Conservation (phyloP, 208 protist genomes). For the Trypanosoma scelopori region DNA sequence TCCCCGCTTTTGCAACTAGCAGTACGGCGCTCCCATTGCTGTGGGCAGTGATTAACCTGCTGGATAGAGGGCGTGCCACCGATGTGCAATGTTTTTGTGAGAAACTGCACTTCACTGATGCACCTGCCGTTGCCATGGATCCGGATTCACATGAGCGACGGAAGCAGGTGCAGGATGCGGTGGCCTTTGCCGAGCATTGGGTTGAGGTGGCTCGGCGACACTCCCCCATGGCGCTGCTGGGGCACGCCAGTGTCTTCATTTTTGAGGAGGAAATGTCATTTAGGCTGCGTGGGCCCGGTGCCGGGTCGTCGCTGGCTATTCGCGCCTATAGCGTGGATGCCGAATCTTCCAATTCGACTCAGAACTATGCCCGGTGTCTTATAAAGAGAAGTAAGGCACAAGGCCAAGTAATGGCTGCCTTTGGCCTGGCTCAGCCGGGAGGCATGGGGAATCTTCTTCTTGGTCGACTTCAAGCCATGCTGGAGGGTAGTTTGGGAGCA, state of each 20-base stretch:
- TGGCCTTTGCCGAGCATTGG: conserved; percentile 54
- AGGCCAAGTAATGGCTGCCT: conserved; percentile 52
- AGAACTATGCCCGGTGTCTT: conserved; percentile 54
- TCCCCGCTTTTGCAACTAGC: conserved; percentile 58
- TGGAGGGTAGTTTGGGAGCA: conserved; percentile 13
- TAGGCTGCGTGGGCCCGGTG: conserved; percentile 25
- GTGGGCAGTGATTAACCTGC: conserved; percentile 70
- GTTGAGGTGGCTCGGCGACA: conserved; percentile 26
- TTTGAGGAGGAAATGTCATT: conserved; percentile 45
- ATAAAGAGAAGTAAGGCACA: conserved; percentile 61
- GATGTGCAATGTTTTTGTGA: conserved; percentile 63
- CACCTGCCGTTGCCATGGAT: conserved; percentile 50
- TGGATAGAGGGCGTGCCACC: conserved; percentile 44
- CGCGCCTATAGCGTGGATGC: conserved; percentile 11
- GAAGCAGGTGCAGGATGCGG: conserved; percentile 45
- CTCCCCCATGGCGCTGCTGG: conserved; percentile 54
- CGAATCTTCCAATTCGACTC: background rate
- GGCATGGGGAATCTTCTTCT: conserved; percentile 41
- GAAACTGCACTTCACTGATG: conserved; percentile 43
- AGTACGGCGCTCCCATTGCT: conserved; percentile 64
- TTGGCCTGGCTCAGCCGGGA: conserved; percentile 30
- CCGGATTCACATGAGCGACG: conserved; percentile 51
- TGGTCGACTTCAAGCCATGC: conserved; percentile 33
- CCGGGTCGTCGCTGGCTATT: conserved; percentile 20
- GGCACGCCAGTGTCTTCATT: conserved; percentile 63